Evolutionary conservation across 2,329 filamentous ascomycete genomes (phyloP).

Genomic region (Colletotrichum endophyticum): DNA sequence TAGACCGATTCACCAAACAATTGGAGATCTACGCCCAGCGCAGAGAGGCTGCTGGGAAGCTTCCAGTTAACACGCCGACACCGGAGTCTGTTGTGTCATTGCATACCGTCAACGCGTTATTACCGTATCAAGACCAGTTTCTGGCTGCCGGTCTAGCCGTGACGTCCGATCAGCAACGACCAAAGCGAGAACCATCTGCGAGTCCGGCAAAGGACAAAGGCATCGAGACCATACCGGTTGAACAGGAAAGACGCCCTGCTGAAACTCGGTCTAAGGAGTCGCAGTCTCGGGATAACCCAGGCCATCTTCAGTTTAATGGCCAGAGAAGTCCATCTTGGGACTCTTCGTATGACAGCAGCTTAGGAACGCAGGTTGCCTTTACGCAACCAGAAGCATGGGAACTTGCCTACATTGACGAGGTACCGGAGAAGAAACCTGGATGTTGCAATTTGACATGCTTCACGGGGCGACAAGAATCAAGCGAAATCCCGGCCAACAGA

Average conservation of each 20-base stretch:
- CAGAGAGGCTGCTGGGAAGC: slow-evolving; percentile 39
- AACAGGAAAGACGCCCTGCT: slow-evolving; percentile 1
- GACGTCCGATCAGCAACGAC: slow-evolving; percentile 53
- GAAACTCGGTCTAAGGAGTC: background rate
- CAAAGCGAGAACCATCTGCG: slow-evolving; percentile 15
- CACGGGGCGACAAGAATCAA: background rate
- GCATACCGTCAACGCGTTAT: slow-evolving; percentile 56
- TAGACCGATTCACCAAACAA: slow-evolving; percentile 34
- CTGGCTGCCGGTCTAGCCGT: slow-evolving; percentile 59
- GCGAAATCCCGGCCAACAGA: background rate
- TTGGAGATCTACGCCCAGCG: slow-evolving; percentile 29
- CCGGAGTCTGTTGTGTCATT: slow-evolving; percentile 47
- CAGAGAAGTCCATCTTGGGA: slow-evolving; percentile 4
- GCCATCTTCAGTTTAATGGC: slow-evolving; percentile 15
- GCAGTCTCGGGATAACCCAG: background rate
- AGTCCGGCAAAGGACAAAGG: background rate
- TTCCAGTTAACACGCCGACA: slow-evolving; percentile 44
- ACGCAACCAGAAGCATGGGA: slow-evolving; percentile 33
- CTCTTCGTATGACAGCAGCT: slow-evolving; percentile 21
- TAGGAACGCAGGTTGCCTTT: slow-evolving; percentile 36
- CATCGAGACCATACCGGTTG: background rate
- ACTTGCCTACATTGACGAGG: slow-evolving; percentile 36
- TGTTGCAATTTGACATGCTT: slow-evolving; percentile 10
- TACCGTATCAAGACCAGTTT: slow-evolving; percentile 60
- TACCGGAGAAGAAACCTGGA: slow-evolving; percentile 23